phyloP scores from a whole-genome alignment of 2,329 filamentous ascomycete species.

The Cryphonectria japonica region DNA sequence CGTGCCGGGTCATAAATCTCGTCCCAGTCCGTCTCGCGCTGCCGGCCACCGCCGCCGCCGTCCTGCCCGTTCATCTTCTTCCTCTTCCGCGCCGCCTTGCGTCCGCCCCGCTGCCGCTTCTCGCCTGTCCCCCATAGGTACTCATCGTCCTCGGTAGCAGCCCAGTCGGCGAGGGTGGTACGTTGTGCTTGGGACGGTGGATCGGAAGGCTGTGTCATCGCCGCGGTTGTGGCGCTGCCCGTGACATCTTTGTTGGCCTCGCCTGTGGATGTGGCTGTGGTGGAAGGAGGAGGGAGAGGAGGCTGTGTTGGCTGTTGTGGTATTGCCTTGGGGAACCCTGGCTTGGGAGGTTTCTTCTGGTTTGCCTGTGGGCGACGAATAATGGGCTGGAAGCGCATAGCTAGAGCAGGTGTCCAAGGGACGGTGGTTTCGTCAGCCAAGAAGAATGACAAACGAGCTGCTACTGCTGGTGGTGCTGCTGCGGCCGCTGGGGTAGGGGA shows the following conservation, averaged over 20 bases:
- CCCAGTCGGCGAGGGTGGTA: constrained; percentile 80
- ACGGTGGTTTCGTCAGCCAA: not conserved
- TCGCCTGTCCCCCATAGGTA: constrained; percentile 68
- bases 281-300: constrained; percentile 29
- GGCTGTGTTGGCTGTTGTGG: constrained; percentile 36
- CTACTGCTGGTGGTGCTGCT: not conserved
- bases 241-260: constrained; percentile 31
- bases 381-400: constrained; percentile 85
- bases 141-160: constrained; percentile 80
- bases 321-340: constrained; percentile 55
- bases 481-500: not conserved
- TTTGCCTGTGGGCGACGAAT: constrained; percentile 74
- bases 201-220: constrained; percentile 36
- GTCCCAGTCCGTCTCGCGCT: constrained; percentile 78
- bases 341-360: constrained; percentile 66
- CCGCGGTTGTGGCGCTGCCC: constrained; percentile 30
- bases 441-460: not conserved
- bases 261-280: constrained; percentile 31
- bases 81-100: constrained; percentile 70
- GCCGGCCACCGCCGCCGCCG: constrained; percentile 55
- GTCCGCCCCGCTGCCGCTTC: constrained; percentile 75
- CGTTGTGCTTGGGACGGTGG: constrained; percentile 54
- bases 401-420: constrained; percentile 44
- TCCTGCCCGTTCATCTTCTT: constrained; percentile 57
- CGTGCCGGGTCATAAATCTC: constrained; percentile 85